These are phyloP conservation scores for Colletotrichum simmondsii DNA, from an alignment of 2,329 filamentous ascomycete species.

Conservation along the genomic window DNA sequence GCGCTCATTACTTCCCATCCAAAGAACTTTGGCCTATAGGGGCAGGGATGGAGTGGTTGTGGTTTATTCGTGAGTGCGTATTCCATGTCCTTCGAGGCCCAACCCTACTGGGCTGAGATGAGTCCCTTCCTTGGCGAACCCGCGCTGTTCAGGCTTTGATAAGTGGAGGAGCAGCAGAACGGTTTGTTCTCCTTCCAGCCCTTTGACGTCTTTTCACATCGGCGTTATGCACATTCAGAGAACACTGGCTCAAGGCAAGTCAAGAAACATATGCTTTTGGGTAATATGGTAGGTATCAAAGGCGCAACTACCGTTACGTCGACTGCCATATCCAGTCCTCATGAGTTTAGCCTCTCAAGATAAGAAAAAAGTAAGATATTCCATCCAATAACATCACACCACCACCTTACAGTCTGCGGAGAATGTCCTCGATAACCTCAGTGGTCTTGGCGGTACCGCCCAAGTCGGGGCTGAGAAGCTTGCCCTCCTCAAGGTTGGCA, in stretches of 20 bases:
- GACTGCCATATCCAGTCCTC: constrained; percentile 28
- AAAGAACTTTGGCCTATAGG: rapidly evolving
- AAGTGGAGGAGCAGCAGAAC: too few relatives aligned
- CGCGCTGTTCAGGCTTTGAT: too few relatives aligned
- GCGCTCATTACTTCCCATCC: not conserved
- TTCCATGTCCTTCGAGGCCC: too few relatives aligned
- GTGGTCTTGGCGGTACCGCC: constrained; percentile 88
- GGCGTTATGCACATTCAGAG: not conserved
- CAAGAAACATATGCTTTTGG: constrained; percentile 23
- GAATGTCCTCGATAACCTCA: constrained; percentile 87
- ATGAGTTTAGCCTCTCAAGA: not conserved
- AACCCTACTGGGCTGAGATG: too few relatives aligned
- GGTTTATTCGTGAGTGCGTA: too few relatives aligned
- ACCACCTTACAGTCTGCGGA: constrained; percentile 76
- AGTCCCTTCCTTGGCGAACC: too few relatives aligned
- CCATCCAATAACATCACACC: not conserved
- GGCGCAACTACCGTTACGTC: constrained; percentile 6
- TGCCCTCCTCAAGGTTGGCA: constrained; percentile 85
- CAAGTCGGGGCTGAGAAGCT: constrained; percentile 86
- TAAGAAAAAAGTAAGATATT: not conserved
- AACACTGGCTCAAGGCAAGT: not conserved
- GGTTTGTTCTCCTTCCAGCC: not conserved
- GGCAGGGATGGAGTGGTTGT: too few relatives aligned
- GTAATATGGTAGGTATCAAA: constrained; percentile 30
- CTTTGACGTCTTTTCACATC: not conserved